Conservation (phyloP, 768 basidiomycete species). For the Boletus insuetus region DNA sequence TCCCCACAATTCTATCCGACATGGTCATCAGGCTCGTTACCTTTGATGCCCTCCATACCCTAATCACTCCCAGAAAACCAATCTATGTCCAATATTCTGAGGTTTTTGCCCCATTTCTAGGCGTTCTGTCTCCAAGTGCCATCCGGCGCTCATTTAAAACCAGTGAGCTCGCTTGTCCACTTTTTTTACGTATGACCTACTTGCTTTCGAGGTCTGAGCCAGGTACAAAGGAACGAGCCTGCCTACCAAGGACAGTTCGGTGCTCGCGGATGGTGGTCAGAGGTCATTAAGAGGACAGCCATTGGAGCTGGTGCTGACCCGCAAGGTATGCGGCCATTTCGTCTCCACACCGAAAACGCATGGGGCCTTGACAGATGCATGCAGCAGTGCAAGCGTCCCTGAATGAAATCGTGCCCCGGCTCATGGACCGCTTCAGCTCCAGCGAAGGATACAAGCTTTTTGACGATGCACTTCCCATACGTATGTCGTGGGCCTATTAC, state of each 20-base stretch:
- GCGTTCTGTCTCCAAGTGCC: conserved; percentile 49
- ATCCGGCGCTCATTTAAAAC: conserved; percentile 59
- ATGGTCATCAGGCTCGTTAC: conserved; percentile 59
- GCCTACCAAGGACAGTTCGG: conserved; percentile 48
- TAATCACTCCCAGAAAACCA: conserved; percentile 65
- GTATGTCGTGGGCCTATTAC: conserved; percentile 23
- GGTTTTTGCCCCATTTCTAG: conserved; percentile 65
- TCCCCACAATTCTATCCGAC: not conserved
- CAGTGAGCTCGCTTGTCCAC: conserved; percentile 34
- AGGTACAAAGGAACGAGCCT: conserved; percentile 58
- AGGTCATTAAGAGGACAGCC: conserved; percentile 72
- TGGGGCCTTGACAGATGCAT: conserved; percentile 14
- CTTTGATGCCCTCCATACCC: conserved; percentile 80
- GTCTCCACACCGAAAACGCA: conserved; percentile 20
- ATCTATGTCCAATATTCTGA: conserved; percentile 62
- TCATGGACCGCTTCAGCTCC: conserved; percentile 70
- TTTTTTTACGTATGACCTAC: conserved; percentile 1
- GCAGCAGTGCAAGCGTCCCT: conserved; percentile 56
- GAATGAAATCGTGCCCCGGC: conserved; percentile 50
- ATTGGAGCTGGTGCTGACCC: conserved; percentile 69
- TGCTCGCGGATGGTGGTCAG: conserved; percentile 67
- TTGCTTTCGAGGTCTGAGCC: conserved; percentile 39
- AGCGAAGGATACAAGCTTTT: conserved; percentile 65
- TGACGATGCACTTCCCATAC: conserved; percentile 50
- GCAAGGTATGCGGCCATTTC: conserved; percentile 38